Evolutionary conservation across 257 asterid genomes (phyloP).

Genomic region (Linaria vulgaris): DNA sequence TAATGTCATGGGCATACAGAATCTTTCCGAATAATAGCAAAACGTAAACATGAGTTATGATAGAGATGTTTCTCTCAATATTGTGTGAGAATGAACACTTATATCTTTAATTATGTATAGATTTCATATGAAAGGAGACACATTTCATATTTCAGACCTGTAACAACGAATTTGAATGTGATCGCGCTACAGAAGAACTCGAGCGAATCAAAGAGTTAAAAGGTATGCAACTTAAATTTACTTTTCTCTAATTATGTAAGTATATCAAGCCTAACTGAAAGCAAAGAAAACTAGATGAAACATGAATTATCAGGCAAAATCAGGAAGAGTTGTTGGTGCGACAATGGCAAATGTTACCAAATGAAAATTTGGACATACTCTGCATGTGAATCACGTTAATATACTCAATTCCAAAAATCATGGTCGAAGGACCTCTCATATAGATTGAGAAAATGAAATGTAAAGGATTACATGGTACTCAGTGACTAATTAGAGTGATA

Average conservation of each 20-base stretch:
- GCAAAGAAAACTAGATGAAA: not conserved
- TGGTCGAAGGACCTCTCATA: not conserved
- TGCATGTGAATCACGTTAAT: not conserved
- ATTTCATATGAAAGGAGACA: not conserved
- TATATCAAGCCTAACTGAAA: not conserved
- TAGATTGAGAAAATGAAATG: not conserved
- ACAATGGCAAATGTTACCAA: not conserved
- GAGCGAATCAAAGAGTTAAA: not conserved
- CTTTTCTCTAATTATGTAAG: not conserved
- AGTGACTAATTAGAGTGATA: slow-evolving; percentile 6
- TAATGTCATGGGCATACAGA: no score
- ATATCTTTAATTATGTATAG: not conserved
- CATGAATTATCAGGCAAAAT: not conserved
- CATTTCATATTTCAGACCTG: not conserved
- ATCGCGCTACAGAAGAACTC: not conserved
- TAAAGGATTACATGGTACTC: not conserved
- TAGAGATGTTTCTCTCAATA: not conserved
- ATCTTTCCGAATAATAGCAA: not conserved
- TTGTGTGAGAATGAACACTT: not conserved
- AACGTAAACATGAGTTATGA: not conserved
- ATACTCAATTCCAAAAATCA: not conserved
- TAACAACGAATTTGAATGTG: not conserved
- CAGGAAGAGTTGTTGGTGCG: not conserved
- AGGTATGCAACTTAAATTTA: not conserved
- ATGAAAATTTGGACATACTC: not conserved